These are phyloP conservation scores for Lachancea sp. DNA, from an alignment of 805 yeast species.

Conservation along the genomic window DNA sequence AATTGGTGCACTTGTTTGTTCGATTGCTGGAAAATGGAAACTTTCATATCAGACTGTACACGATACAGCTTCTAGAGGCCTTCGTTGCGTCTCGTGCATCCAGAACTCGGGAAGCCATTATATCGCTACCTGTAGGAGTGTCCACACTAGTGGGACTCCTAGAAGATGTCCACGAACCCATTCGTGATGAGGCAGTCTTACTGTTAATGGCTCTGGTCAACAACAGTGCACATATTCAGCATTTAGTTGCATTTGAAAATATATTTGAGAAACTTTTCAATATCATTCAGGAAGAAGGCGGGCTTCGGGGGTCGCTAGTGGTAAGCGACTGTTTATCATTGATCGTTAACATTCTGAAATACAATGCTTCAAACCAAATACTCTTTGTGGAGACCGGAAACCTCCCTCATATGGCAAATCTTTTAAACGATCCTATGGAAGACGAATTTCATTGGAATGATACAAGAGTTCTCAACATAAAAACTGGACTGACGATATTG, in stretches of 20 bases:
- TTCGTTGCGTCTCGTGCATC: slow-evolving; percentile 68
- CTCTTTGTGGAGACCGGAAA: slow-evolving; percentile 82
- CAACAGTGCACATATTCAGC: slow-evolving; percentile 80
- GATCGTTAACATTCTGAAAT: slow-evolving; percentile 63
- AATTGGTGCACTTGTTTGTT: slow-evolving; percentile 38
- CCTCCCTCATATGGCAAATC: slow-evolving; percentile 52
- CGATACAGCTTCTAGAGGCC: slow-evolving; percentile 80
- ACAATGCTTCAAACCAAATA: slow-evolving; percentile 85
- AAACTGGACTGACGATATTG: slow-evolving; percentile 64
- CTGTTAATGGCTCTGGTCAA: slow-evolving; percentile 77
- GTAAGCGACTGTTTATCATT: slow-evolving; percentile 85
- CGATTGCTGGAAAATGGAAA: slow-evolving; percentile 51
- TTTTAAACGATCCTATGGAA: slow-evolving; percentile 57
- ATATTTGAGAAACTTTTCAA: slow-evolving; percentile 75
- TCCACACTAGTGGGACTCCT: slow-evolving; percentile 61
- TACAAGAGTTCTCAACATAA: slow-evolving; percentile 63
- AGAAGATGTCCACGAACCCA: slow-evolving; percentile 69
- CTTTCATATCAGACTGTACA: slow-evolving; percentile 72
- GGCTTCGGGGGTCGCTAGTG: slow-evolving; percentile 79
- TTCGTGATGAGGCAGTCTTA: slow-evolving; percentile 80
- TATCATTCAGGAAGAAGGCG: slow-evolving; percentile 84
- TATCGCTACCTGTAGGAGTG: slow-evolving; percentile 71
- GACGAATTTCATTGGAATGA: slow-evolving; percentile 63
- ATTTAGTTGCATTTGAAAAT: slow-evolving; percentile 89
- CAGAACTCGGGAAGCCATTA: slow-evolving; percentile 65